These are phyloP conservation scores for Lepidopterella palustris DNA, from an alignment of 495 filamentous ascomycete species.

Conservation along the genomic window DNA sequence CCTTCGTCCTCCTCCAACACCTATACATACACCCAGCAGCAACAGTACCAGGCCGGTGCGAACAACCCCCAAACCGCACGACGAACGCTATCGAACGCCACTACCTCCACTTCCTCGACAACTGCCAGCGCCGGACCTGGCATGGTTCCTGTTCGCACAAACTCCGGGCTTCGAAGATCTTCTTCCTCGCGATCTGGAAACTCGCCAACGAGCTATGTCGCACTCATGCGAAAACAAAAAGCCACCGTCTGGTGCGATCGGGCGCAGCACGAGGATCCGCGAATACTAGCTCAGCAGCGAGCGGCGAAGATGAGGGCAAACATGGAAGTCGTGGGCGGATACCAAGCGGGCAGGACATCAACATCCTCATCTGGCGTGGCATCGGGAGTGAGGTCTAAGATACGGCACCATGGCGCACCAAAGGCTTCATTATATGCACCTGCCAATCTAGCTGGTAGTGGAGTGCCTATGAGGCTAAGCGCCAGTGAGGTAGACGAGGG, in stretches of 20 bases:
- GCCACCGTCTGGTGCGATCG: slow-evolving; percentile 98
- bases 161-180: slow-evolving; percentile 55
- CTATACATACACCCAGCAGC: slow-evolving; percentile 16
- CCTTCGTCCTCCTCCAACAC: slow-evolving; percentile 4
- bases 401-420: slow-evolving; percentile 69
- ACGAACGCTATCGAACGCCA: slow-evolving; percentile 41
- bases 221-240: slow-evolving; percentile 89
- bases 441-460: slow-evolving; percentile 62
- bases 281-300: slow-evolving; percentile 68
- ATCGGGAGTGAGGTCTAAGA: slow-evolving; percentile 57
- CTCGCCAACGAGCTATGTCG: slow-evolving; percentile 74
- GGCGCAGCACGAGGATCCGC: slow-evolving; percentile 84
- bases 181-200: slow-evolving; percentile 65
- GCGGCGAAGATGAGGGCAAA: slow-evolving; percentile 78
- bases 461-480: slow-evolving; percentile 83
- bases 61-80: slow-evolving; percentile 19
- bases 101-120: slow-evolving; percentile 40
- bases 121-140: slow-evolving; percentile 9
- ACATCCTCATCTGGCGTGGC: slow-evolving; percentile 29
- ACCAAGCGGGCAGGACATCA: slow-evolving; percentile 17
- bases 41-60: slow-evolving; percentile 1
- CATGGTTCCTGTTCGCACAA: slow-evolving; percentile 38
- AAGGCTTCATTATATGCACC: slow-evolving; percentile 66
- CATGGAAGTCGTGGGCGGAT: slow-evolving; percentile 64
- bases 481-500: slow-evolving; percentile 89